These are phyloP conservation scores for Lentithecium fluviatile DNA, from an alignment of 495 filamentous ascomycete genomes.

Conservation along the genomic window DNA sequence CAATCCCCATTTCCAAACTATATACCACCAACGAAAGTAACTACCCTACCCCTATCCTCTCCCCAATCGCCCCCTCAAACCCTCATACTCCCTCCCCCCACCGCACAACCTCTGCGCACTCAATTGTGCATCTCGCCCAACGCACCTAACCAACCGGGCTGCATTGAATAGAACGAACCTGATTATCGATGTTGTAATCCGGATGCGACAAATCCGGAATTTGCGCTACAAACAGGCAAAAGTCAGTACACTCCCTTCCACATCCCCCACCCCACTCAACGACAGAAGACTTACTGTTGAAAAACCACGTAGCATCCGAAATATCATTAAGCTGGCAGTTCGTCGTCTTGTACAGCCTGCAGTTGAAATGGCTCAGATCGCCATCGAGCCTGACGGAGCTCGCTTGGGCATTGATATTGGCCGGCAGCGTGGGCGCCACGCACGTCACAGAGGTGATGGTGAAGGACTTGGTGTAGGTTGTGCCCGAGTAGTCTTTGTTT, in stretches of 20 bases:
- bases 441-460: background rate
- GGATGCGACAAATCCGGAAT: background rate
- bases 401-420: background rate
- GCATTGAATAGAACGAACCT: background rate
- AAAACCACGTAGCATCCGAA: constrained; percentile 1
- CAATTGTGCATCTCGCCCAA: too few relatives aligned
- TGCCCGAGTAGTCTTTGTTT: background rate
- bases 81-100: too few relatives aligned
- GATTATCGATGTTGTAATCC: constrained; percentile 4
- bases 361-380: constrained; percentile 3
- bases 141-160: background rate
- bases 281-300: background rate
- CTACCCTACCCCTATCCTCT: too few relatives aligned
- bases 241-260: too few relatives aligned
- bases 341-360: background rate
- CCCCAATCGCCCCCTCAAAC: too few relatives aligned
- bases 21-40: too few relatives aligned
- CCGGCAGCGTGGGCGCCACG: background rate
- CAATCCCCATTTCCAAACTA: too few relatives aligned
- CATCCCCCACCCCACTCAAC: too few relatives aligned
- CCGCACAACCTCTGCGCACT: too few relatives aligned
- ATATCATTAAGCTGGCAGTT: background rate
- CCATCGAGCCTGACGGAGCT: background rate
- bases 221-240: too few relatives aligned
- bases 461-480: background rate